Evolutionary conservation across 371 early-diverging fungal species (phyloP), one percentile per base, ranked within the genome.

Genomic region (Caulochytrium protostelioides): DNA sequence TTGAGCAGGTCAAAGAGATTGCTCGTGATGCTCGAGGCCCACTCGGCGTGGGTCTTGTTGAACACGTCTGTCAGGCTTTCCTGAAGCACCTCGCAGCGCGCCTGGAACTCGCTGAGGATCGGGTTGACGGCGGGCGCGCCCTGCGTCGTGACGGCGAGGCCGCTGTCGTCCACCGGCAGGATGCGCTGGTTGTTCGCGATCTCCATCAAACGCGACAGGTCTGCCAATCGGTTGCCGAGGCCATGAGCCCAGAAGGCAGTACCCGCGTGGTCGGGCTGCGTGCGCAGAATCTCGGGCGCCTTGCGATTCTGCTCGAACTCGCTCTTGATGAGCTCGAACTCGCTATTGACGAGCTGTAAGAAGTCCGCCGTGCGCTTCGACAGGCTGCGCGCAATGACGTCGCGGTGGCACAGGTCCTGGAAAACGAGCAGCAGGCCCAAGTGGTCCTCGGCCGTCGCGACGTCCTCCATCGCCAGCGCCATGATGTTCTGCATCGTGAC

Each of bases 401-500:
- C 69, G 5, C 66, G 46, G 35, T 66, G 64, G 24, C 62, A 64
- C 7, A 68, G 42, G 27, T 57, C 55, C 20, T 59, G 59, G 40
- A 68, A 68, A 6, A 62, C 57, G 31, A 64, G 67, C 12, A 66
- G 44, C 4, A 68, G 52, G 29, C 64, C 61, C 12, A 64, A 60
- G 17, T 49, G 34, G 1, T 41, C 16, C 30, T 68, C 64, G 19
- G 66, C 54, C 3, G 64, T 59, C 3, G 44, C 42, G 15, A 52
- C 46, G 21, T 49, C 47, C 38, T 66, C 69, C 38, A 68, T 66
- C 0, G 69, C 62, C 3, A 57, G 48, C 3, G 42, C 46, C 30
- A 68, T 66, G 14, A 60, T 47, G 48, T 62, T 66, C 33, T 68
- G 69, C 51, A 59, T 54, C 64, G 62, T 63, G 10, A 68, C 58